Percentiles rank a stretch among this genome's conserved stretches.
Conservation (phyloP, 306 rosid genomes). For the Begonia fuchsioides region DNA sequence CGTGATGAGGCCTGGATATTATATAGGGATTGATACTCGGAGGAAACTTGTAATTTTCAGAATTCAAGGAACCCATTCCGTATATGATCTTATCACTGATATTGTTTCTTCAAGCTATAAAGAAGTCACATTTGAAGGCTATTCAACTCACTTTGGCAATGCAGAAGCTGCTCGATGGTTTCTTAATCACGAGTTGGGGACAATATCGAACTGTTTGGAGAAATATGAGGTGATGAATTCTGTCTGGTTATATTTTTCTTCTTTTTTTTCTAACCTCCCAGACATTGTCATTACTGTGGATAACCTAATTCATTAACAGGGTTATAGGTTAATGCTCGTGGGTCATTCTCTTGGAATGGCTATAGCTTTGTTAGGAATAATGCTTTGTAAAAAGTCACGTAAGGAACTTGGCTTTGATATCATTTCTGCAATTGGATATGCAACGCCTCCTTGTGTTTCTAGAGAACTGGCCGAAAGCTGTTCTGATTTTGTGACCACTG, state of each 20-base stretch:
- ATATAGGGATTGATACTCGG: conserved; percentile 64
- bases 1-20: conserved; percentile 89
- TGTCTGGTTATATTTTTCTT: conserved; percentile 2
- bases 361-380: conserved; percentile 76
- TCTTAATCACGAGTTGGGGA: conserved; percentile 60
- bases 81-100: conserved; percentile 86
- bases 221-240: conserved; percentile 54
- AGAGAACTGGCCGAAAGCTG: conserved; percentile 77
- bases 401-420: conserved; percentile 80
- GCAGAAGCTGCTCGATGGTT: conserved; percentile 94
- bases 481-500: conserved; percentile 62
- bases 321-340: conserved; percentile 80
- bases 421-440: conserved; percentile 74
- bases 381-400: conserved; percentile 58
- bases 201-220: conserved; percentile 47
- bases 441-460: conserved; percentile 87
- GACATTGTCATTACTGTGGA: conserved; percentile 10
- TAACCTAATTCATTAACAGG: conserved; percentile 60
- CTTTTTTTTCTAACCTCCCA: conserved; percentile 3
- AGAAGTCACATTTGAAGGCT: conserved; percentile 77
- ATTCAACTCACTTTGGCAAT: conserved; percentile 82
- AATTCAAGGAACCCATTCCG: conserved; percentile 85
- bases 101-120: conserved; percentile 53
- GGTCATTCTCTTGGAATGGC: conserved; percentile 99
- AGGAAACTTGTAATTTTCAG: conserved; percentile 71